Percentiles rank a stretch among this genome's conserved stretches.
Conservation (phyloP, 2,329 filamentous ascomycete species). For the Fusarium piperis region DNA sequence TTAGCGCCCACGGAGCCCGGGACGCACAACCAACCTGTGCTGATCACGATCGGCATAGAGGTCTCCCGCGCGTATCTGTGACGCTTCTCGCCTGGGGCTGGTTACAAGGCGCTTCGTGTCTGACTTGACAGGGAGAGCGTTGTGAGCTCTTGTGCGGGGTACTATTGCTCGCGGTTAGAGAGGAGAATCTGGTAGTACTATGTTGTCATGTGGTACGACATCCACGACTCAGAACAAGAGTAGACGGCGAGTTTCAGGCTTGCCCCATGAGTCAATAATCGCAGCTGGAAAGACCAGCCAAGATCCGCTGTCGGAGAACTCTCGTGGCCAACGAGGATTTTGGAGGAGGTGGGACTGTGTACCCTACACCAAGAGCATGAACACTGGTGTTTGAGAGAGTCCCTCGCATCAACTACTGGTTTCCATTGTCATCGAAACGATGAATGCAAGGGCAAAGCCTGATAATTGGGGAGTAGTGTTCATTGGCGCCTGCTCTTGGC, state of each 20-base stretch:
- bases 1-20: conserved; percentile 4
- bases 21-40: background rate
- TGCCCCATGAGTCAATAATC: background rate
- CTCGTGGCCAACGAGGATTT: background rate
- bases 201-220: background rate
- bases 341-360: background rate
- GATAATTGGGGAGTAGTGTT: background rate
- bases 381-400: background rate
- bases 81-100: conserved; percentile 1
- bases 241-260: background rate
- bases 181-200: background rate
- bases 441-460: background rate
- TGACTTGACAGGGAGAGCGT: background rate
- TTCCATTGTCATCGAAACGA: background rate
- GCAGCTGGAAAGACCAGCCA: background rate
- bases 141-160: background rate
- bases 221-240: background rate
- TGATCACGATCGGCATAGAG: background rate
- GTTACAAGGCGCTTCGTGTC: background rate
- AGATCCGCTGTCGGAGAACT: background rate
- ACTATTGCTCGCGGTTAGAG: background rate
- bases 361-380: background rate
- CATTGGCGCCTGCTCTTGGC: background rate
- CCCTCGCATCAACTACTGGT: background rate
- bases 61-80: background rate